Evolutionary conservation across 129 eudicot species (phyloP).

Genomic region (Pulicaria dysenterica): DNA sequence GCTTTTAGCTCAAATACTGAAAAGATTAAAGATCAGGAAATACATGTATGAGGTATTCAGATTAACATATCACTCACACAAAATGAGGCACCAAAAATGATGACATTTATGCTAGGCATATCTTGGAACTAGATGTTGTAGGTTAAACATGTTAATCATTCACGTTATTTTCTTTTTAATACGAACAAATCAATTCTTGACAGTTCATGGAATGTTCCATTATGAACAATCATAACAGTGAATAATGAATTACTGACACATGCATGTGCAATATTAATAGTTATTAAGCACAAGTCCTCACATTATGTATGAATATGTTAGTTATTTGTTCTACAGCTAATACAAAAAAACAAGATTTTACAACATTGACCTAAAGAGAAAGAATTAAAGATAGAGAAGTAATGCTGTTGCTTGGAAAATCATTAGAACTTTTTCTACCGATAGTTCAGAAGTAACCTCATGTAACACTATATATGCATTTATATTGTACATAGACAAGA

Average conservation of each 20-base stretch:
- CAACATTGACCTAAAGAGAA: background rate
- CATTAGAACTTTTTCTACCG: background rate
- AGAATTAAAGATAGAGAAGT: background rate
- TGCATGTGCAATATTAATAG: background rate
- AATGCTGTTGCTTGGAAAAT: background rate
- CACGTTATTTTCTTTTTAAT: background rate
- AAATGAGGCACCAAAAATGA: conserved; percentile 5
- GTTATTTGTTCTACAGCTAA: background rate
- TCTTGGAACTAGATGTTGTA: background rate
- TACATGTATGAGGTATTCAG: conserved; percentile 16
- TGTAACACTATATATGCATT: background rate
- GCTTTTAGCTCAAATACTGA: background rate
- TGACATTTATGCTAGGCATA: background rate
- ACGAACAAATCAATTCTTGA: background rate
- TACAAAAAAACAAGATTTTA: background rate
- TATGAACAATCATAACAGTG: background rate
- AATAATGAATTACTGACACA: background rate
- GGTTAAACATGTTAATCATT: background rate
- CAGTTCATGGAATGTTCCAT: conserved; percentile 7
- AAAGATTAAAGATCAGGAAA: background rate
- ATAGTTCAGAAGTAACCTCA: background rate
- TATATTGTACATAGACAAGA: background rate
- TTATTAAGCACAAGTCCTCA: background rate
- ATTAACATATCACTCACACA: background rate
- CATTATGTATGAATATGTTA: background rate